Percentiles rank a stretch among this genome's conserved stretches.
phyloP scores from a whole-genome alignment of 352 stramenopile species.

The Pilasporangium apinafurcum region DNA sequence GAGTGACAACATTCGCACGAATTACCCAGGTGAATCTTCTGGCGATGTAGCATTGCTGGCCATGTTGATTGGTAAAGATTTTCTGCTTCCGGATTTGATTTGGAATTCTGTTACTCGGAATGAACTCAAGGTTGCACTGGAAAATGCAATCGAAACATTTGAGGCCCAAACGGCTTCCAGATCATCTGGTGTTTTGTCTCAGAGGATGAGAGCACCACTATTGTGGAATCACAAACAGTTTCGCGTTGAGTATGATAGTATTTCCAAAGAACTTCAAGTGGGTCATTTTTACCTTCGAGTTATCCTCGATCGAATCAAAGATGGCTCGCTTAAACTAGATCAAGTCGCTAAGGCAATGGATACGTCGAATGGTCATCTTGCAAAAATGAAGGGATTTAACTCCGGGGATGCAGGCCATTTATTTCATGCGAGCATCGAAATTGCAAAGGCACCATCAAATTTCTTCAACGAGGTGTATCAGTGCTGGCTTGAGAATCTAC shows the following conservation, averaged over 20 bases:
- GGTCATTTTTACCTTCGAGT: constrained; percentile 66
- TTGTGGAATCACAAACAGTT: constrained; percentile 77
- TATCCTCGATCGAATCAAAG: constrained; percentile 56
- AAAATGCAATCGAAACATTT: constrained; percentile 37
- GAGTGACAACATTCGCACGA: constrained; percentile 46
- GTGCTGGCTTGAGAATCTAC: constrained; percentile 72
- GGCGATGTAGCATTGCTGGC: constrained; percentile 61
- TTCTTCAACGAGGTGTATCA: constrained; percentile 83
- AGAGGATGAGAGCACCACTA: constrained; percentile 9
- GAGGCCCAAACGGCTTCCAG: constrained; percentile 13
- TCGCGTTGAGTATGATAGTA: constrained; percentile 48
- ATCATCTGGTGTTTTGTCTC: constrained; percentile 14
- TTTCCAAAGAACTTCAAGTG: constrained; percentile 60
- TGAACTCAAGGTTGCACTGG: constrained; percentile 46
- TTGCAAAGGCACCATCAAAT: constrained; percentile 41
- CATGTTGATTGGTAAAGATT: constrained; percentile 62
- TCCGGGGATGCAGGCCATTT: constrained; percentile 23
- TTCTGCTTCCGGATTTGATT: constrained; percentile 72
- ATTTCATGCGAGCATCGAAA: constrained; percentile 60
- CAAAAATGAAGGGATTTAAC: constrained; percentile 33
- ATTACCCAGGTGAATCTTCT: constrained; percentile 70
- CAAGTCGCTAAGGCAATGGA: constrained; percentile 42
- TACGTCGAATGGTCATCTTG: constrained; percentile 24
- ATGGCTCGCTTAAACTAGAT: constrained; percentile 56
- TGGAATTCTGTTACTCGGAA: constrained; percentile 57